Evolutionary conservation across 805 yeast species (phyloP), one percentile per base, ranked within the genome.

Genomic region (Cyberlindnera misumaiensis): DNA sequence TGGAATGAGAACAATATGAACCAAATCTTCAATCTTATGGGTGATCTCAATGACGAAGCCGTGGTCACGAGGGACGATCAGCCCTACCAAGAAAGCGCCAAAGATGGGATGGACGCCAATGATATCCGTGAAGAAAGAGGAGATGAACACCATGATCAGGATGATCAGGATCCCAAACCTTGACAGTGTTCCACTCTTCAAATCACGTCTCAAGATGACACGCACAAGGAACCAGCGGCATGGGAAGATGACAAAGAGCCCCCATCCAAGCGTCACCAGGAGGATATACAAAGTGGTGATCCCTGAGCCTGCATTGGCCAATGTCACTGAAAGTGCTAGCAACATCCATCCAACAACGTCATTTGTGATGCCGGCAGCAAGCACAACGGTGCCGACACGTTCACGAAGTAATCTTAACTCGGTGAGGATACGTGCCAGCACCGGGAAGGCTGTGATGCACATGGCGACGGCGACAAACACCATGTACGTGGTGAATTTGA

Each of bases 371-470:
- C 94, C 95, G 4, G 94, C 93, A 3, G 90, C 84, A 27, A 84
- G 62, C n/a, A 83, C 93, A 26, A 75, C 67, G 10, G 71, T 67
- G 32, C 87, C 88, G 15, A 83, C 89, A 46, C 85, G 67, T 52
- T 80, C 88, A 36, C 77, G 77, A 32, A 81, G 70, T 43, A 84
- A 65, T 46, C 83, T 70, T 45, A 84, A 65, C 53, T 83, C 90
- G 5, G 87, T 78, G 46, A 84, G 62, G 20, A 84, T 84, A 54
- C 94, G 75, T 2, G 85, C 90, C 44, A 84, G 61, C 3, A 84
- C 95, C 0, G 95, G 95, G 58, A 84, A 80, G 1, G 95, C 95
- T 3, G 95, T 84, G 47, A 84, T 82, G 45, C 90, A 77, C 68
- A 83, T 70, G 3, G 95, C 90, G 11, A 82, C 87, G 3, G 90